Conservation (phyloP, 176 grass and related monocot species). For the Alopecurus myosuroides region DNA sequence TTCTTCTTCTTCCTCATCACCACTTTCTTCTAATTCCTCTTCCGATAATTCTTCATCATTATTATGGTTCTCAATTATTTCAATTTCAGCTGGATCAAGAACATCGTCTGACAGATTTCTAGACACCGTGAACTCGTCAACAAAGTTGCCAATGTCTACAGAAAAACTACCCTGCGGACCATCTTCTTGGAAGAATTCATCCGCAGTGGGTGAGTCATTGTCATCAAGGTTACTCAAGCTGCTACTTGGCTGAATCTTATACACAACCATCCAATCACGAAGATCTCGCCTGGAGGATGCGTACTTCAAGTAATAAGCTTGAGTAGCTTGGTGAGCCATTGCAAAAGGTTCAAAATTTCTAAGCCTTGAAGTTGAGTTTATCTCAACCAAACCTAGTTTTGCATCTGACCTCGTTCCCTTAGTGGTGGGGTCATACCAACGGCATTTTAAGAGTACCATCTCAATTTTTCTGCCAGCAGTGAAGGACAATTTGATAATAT, state of each 20-base stretch:
- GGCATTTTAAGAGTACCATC: not conserved
- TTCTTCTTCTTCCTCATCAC: not conserved
- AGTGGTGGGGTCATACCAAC: conserved; percentile 3
- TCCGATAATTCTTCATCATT: not conserved
- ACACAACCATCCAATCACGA: not conserved
- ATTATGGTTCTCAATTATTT: not conserved
- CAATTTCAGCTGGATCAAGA: not conserved
- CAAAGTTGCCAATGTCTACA: not conserved
- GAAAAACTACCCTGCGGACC: not conserved
- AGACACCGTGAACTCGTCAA: no score
- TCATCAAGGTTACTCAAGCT: no score
- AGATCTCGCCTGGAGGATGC: not conserved
- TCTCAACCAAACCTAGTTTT: conserved; percentile 9
- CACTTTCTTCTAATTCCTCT: not conserved
- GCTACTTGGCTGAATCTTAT: conserved; percentile 11
- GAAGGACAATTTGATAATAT: conserved; percentile 7
- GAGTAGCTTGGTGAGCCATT: conserved; percentile 15
- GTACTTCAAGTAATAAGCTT: not conserved
- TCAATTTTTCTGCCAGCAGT: conserved; percentile 2
- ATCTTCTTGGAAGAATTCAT: not conserved
- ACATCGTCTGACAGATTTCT: not conserved
- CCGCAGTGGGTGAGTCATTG: not conserved
- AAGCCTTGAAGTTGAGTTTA: not conserved
- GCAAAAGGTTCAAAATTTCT: no score
- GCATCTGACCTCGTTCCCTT: not conserved